These are phyloP conservation scores for Cubamyces lactineus DNA, from an alignment of 768 basidiomycete genomes.

Conservation along the genomic window DNA sequence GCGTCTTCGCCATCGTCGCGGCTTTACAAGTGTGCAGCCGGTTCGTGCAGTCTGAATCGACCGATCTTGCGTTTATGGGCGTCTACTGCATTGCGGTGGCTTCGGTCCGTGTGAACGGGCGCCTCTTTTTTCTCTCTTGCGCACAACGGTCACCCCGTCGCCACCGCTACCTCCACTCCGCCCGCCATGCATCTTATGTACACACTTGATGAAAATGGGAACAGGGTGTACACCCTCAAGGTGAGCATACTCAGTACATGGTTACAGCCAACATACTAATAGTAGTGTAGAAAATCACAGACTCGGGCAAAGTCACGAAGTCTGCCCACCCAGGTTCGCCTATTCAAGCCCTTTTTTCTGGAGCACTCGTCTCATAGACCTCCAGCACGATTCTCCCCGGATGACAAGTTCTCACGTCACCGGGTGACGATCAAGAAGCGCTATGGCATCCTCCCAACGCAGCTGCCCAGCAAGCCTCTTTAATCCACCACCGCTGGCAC, in stretches of 20 bases:
- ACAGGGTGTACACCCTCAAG: slow-evolving; percentile 91
- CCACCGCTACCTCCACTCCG: neutral
- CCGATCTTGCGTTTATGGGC: neutral
- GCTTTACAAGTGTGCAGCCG: neutral
- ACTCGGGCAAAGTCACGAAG: slow-evolving; percentile 83
- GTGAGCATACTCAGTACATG: slow-evolving; percentile 45
- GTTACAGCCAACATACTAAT: neutral
- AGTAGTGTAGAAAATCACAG: slow-evolving; percentile 76
- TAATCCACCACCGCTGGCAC: slow-evolving; percentile 41
- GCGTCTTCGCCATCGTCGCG: slow-evolving; percentile 44
- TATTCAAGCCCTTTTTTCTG: neutral
- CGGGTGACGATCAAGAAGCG: slow-evolving; percentile 97
- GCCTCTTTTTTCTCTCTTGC: slow-evolving; percentile 11
- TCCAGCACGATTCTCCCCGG: slow-evolving; percentile 95
- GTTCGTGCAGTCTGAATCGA: neutral
- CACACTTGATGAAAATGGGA: slow-evolving; percentile 73
- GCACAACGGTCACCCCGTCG: slow-evolving; percentile 10
- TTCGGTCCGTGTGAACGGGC: slow-evolving; percentile 1
- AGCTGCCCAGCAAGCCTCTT: slow-evolving; percentile 87
- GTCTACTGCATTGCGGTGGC: neutral
- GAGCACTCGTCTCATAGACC: slow-evolving; percentile 5
- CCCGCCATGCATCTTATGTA: slow-evolving; percentile 96
- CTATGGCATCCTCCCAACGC: slow-evolving; percentile 85
- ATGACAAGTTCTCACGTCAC: slow-evolving; percentile 98
- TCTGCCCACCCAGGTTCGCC: slow-evolving; percentile 93